Evolutionary conservation across 345 rosid genomes (phyloP).

Genomic region (Melastoma malabathricum): DNA sequence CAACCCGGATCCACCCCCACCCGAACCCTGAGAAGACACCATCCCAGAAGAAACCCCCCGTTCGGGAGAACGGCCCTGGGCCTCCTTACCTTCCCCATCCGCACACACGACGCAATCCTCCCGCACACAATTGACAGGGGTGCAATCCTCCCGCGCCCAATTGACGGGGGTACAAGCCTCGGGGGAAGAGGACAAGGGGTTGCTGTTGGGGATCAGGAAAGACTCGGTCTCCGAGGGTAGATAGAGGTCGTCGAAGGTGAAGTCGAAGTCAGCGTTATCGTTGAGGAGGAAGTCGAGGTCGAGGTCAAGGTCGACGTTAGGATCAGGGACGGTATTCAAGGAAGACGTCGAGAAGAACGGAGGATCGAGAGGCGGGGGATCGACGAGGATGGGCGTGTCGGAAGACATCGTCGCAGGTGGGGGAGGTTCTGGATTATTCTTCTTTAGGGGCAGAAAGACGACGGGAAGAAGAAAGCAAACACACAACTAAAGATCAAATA

Average conservation of each 20-base stretch:
- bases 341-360: conserved; percentile 12
- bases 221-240: conserved; percentile 43
- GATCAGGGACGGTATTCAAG: conserved; percentile 6
- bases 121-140: too few species aligned
- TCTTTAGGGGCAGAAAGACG: too few species aligned
- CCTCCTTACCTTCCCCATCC: conserved; percentile 3
- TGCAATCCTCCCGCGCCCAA: conserved; percentile 3
- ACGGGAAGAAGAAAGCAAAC: too few species aligned
- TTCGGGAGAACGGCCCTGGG: conserved; percentile 6
- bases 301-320: conserved; percentile 14
- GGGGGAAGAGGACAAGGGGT: conserved; percentile 10
- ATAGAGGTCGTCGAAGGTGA: conserved; percentile 46
- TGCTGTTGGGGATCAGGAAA: conserved; percentile 21
- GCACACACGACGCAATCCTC: conserved; percentile 1
- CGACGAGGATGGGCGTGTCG: too few species aligned
- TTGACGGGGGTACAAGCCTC: conserved; percentile 20
- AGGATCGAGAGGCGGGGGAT: conserved; percentile 42
- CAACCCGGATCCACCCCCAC: conserved; percentile 18
- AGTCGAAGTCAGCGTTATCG: conserved; percentile 42
- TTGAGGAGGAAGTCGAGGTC: conserved; percentile 24
- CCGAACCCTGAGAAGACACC: conserved; percentile 38
- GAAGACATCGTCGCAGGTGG: too few species aligned
- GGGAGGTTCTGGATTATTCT: too few species aligned
- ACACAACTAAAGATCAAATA: too few species aligned
- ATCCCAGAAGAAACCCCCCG: conserved; percentile 16